A percentile compares a stretch with the other conserved stretches of the same genome.
Evolutionary conservation across 2,329 filamentous ascomycete species (phyloP).

Genomic region (Apiospora marii): DNA sequence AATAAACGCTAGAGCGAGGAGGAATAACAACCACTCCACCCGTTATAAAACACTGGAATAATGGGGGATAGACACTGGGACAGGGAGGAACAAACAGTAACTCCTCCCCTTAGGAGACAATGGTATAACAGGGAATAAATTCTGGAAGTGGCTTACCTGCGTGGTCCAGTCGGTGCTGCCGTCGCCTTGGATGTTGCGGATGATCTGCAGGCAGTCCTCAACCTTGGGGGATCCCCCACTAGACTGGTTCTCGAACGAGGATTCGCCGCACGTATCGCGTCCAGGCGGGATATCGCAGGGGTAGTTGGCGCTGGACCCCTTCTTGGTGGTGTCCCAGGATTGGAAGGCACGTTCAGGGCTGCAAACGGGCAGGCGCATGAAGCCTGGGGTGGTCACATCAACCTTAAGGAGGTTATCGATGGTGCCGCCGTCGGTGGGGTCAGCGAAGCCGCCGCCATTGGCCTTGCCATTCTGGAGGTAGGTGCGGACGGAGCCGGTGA

Average conservation of each 20-base stretch:
- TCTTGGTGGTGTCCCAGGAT: conserved; percentile 40
- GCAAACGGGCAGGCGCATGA: conserved; percentile 49
- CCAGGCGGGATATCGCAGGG: conserved; percentile 44
- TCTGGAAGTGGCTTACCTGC: background rate
- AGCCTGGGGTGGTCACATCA: conserved; percentile 46
- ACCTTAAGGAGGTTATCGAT: conserved; percentile 35
- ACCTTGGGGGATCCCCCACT: conserved; percentile 44
- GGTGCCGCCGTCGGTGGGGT: conserved; percentile 36
- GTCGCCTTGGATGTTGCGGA: conserved; percentile 43
- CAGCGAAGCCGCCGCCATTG: conserved; percentile 39
- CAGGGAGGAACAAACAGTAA: no score
- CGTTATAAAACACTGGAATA: no score
- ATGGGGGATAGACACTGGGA: no score
- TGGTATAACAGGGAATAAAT: no score
- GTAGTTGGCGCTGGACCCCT: conserved; percentile 36
- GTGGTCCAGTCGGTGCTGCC: conserved; percentile 28
- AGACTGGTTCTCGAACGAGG: conserved; percentile 45
- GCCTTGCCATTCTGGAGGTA: conserved; percentile 41
- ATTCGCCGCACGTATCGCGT: conserved; percentile 39
- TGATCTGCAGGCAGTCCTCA: conserved; percentile 44
- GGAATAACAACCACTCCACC: no score
- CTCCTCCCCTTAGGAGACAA: no score
- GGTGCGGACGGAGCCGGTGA: conserved; percentile 39
- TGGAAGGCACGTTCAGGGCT: conserved; percentile 42
- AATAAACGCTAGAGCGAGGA: no score